Evolutionary conservation across 495 filamentous ascomycete species (phyloP).

Genomic region (Penicillium manginii): DNA sequence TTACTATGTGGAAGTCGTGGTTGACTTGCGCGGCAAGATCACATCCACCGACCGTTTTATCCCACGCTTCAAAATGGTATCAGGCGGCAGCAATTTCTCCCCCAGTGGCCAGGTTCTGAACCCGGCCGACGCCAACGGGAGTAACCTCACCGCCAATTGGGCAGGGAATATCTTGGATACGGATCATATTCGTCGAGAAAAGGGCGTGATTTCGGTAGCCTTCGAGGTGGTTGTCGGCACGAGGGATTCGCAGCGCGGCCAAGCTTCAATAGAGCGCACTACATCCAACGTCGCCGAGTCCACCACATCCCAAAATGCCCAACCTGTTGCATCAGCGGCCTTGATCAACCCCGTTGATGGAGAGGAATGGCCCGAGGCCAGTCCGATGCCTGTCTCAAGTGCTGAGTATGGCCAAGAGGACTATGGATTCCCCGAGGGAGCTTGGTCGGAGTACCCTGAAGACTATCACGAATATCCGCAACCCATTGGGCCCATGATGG

Average conservation of each 20-base stretch:
- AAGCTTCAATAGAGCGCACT: conserved; percentile 45
- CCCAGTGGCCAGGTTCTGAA: conserved; percentile 53
- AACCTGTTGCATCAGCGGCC: conserved; percentile 6
- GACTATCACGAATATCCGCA: conserved; percentile 30
- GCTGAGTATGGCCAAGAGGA: conserved; percentile 39
- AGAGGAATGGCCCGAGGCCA: conserved; percentile 35
- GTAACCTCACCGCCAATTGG: conserved; percentile 56
- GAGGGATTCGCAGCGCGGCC: conserved; percentile 69
- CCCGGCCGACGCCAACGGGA: conserved; percentile 42
- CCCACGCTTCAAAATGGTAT: conserved; percentile 59
- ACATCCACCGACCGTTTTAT: conserved; percentile 67
- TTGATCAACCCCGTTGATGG: conserved; percentile 28
- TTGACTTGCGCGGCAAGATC: conserved; percentile 88
- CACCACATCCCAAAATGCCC: conserved; percentile 17
- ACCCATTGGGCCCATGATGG: conserved; percentile 39
- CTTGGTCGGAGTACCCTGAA: conserved; percentile 38
- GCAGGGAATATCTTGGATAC: conserved; percentile 86
- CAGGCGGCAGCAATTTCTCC: conserved; percentile 48
- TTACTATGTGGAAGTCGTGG: conserved; percentile 89
- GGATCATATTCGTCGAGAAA: conserved; percentile 80
- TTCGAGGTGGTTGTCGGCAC: conserved; percentile 92
- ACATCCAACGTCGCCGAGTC: conserved; percentile 31
- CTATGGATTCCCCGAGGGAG: conserved; percentile 37
- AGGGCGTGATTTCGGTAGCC: conserved; percentile 78
- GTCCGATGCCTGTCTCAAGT: conserved; percentile 28